phyloP scores from a whole-genome alignment of 371 early-diverging fungal species.

The Batkoa obscura region DNA sequence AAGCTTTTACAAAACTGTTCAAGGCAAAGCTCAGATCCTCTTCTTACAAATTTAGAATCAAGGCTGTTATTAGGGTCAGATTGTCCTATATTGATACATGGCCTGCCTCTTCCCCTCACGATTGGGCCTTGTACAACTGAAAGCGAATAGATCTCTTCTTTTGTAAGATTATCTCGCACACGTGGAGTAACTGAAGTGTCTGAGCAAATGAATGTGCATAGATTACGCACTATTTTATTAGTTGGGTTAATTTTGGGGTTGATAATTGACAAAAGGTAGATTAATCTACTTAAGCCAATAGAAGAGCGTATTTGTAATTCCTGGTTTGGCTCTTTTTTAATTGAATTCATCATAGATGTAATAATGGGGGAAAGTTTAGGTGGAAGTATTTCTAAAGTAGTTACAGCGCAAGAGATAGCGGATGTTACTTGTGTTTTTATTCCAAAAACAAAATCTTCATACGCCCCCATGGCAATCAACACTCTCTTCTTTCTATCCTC shows the following conservation, averaged over 20 bases:
- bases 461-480: conserved; percentile 37
- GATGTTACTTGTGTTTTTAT: conserved; percentile 46
- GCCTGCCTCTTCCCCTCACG: conserved; percentile 17
- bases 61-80: conserved; percentile 25
- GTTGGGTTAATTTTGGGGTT: conserved; percentile 29
- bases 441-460: conserved; percentile 18
- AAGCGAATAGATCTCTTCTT: conserved; percentile 44
- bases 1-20: conserved; percentile 46
- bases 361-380: conserved; percentile 68
- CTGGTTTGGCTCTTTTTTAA: conserved; percentile 56
- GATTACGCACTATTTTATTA: conserved; percentile 74
- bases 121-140: conserved; percentile 10
- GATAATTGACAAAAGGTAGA: conserved; percentile 26
- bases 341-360: conserved; percentile 69
- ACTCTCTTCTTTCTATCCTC: conserved; percentile 43
- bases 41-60: conserved; percentile 39
- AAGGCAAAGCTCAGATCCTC: conserved; percentile 66
- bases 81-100: conserved; percentile 5
- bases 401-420: conserved; percentile 64
- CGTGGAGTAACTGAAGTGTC: conserved; percentile 57
- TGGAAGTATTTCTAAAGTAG: conserved; percentile 58
- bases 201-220: conserved; percentile 66
- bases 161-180: conserved; percentile 26
- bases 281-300: conserved; percentile 26
- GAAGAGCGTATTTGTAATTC: conserved; percentile 47